Percentiles rank a stretch among this genome's conserved stretches.
phyloP scores from a whole-genome alignment of 1,284 basidiomycete genomes.

The Crepidotus sp. region DNA sequence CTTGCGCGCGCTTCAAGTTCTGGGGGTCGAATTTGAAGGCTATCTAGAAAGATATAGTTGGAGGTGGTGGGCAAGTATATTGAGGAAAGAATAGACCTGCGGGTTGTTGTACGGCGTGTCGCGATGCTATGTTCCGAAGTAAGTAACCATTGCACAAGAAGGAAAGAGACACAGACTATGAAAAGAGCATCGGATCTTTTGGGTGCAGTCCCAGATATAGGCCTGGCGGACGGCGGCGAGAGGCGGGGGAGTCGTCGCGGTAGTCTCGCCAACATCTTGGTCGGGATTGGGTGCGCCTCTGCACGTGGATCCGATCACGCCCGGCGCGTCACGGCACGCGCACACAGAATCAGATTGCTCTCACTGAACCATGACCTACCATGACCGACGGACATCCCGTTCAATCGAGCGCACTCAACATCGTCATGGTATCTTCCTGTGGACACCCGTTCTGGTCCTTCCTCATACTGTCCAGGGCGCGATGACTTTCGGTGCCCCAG shows the following conservation, averaged over 20 bases:
- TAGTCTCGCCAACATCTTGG: constrained; percentile 23
- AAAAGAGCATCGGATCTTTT: constrained; percentile 53
- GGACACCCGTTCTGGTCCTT: background rate
- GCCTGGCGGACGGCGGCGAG: constrained; percentile 25
- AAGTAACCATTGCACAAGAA: constrained; percentile 11
- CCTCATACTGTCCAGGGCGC: constrained; percentile 28
- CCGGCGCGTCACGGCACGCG: too few relatives aligned
- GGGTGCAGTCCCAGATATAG: constrained; percentile 36
- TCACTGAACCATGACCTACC: too few relatives aligned
- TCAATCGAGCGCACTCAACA: constrained; percentile 10
- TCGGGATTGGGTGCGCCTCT: constrained; percentile 2
- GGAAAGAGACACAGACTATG: constrained; percentile 34
- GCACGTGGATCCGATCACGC: background rate
- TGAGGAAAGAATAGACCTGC: constrained; percentile 36
- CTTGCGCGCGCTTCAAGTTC: constrained; percentile 78
- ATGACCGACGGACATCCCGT: background rate
- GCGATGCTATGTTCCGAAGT: constrained; percentile 59
- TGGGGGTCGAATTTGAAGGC: constrained; percentile 81
- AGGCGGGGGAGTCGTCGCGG: constrained; percentile 25
- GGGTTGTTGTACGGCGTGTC: constrained; percentile 92
- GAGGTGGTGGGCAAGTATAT: background rate
- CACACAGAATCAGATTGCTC: too few relatives aligned
- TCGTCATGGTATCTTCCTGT: constrained; percentile 3
- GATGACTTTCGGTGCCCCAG: constrained; percentile 39
- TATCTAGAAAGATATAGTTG: constrained; percentile 49